phyloP scores from a whole-genome alignment of 352 stramenopile species.

The Phytophthora brassicae region DNA sequence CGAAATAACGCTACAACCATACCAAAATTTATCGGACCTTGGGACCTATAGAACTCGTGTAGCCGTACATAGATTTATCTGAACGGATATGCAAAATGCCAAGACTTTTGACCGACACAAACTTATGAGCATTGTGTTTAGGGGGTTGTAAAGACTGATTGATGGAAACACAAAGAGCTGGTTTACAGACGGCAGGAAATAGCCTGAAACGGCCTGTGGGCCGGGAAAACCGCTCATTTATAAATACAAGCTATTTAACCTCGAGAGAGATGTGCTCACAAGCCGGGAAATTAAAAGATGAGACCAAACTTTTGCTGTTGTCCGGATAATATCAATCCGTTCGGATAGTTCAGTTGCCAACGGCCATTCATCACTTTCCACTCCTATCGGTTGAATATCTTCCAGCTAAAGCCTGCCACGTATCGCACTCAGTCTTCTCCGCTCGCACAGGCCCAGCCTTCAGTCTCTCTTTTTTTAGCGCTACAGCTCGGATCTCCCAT shows the following conservation, averaged over 20 bases:
- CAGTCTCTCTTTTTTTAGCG: background rate
- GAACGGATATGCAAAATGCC: too few relatives aligned
- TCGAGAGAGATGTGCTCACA: conserved; percentile 1
- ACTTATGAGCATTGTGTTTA: too few relatives aligned
- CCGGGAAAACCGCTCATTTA: background rate
- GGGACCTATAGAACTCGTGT: too few relatives aligned
- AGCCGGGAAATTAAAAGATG: conserved; percentile 6
- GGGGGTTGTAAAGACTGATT: too few relatives aligned
- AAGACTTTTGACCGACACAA: too few relatives aligned
- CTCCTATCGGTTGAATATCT: background rate
- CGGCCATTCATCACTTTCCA: background rate
- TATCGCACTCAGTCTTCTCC: too few relatives aligned
- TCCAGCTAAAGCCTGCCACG: background rate
- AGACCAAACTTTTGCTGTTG: background rate
- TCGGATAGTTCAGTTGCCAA: background rate
- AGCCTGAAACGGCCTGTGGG: conserved; percentile 1
- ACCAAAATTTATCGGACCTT: too few relatives aligned
- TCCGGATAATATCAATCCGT: background rate
- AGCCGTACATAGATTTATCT: too few relatives aligned
- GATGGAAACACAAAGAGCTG: too few relatives aligned
- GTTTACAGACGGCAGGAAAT: background rate
- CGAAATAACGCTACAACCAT: too few relatives aligned
- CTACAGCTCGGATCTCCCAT: background rate
- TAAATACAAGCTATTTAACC: background rate
- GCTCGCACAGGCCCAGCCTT: background rate